phyloP scores from a whole-genome alignment of 495 filamentous ascomycete species.

The Penicillium paradoxum region DNA sequence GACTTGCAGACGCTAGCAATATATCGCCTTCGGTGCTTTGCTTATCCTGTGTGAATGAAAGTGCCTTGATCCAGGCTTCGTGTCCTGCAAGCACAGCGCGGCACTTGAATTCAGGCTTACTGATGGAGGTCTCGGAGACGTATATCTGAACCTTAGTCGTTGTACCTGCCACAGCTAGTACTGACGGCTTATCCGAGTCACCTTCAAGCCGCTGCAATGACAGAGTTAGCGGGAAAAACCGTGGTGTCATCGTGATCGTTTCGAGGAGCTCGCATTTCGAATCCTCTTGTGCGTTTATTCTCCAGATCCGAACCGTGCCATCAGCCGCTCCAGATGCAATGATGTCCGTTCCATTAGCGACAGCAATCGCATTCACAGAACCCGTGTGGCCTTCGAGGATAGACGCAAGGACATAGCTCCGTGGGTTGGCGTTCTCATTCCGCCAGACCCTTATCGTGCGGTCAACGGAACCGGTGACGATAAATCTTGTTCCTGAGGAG shows the following conservation, averaged over 20 bases:
- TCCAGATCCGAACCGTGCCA: slow-evolving; percentile 77
- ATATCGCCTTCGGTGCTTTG: slow-evolving; percentile 56
- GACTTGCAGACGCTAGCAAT: slow-evolving; percentile 86
- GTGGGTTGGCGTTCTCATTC: slow-evolving; percentile 12
- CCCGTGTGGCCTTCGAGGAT: slow-evolving; percentile 60
- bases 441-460: slow-evolving; percentile 72
- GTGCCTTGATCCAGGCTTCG: slow-evolving; percentile 88
- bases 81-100: slow-evolving; percentile 81
- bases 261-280: slow-evolving; percentile 51
- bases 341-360: slow-evolving; percentile 46
- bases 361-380: slow-evolving; percentile 75
- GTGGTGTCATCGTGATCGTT: slow-evolving; percentile 65
- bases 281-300: slow-evolving; percentile 39
- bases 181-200: slow-evolving; percentile 42
- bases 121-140: slow-evolving; percentile 41
- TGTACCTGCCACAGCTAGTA: slow-evolving; percentile 83
- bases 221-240: slow-evolving; percentile 74
- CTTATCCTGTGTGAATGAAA: slow-evolving; percentile 68
- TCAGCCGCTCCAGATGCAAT: slow-evolving; percentile 76
- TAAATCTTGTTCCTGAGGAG: slow-evolving; percentile 43
- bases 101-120: slow-evolving; percentile 53
- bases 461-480: slow-evolving; percentile 81
- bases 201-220: slow-evolving; percentile 57
- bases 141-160: slow-evolving; percentile 73
- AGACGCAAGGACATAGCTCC: slow-evolving; percentile 39